phyloP scores from a whole-genome alignment of 2,329 filamentous ascomycete genomes.

The Colletotrichum paranaense region DNA sequence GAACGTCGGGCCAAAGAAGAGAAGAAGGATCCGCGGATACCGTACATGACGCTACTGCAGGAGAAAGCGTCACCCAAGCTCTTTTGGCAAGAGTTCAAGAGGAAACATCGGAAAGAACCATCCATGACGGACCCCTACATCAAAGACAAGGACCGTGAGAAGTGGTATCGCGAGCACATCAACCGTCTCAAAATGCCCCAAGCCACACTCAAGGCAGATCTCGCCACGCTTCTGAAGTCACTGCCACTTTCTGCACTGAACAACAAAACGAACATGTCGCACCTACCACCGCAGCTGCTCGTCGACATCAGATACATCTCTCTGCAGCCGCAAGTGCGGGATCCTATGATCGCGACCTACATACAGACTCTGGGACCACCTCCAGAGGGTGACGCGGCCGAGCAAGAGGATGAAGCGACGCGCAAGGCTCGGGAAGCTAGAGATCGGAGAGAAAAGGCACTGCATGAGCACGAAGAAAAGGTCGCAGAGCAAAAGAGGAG shows the following conservation, averaged over 20 bases:
- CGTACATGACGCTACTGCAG: slow-evolving; percentile 85
- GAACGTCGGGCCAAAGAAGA: slow-evolving; percentile 79
- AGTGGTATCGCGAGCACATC: slow-evolving; percentile 81
- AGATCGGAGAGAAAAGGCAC: slow-evolving; percentile 72
- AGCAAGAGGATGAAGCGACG: slow-evolving; percentile 62
- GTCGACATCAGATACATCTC: slow-evolving; percentile 78
- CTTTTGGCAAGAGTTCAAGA: slow-evolving; percentile 96
- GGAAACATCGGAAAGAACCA: slow-evolving; percentile 86
- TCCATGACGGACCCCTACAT: slow-evolving; percentile 81
- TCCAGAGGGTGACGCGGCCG: slow-evolving; percentile 51
- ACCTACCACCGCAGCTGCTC: slow-evolving; percentile 71
- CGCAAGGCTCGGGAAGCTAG: slow-evolving; percentile 62
- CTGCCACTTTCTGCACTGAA: slow-evolving; percentile 71
- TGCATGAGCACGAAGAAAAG: slow-evolving; percentile 64
- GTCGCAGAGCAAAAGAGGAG: slow-evolving; percentile 73
- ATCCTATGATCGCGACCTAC: slow-evolving; percentile 74
- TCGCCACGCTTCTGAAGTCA: slow-evolving; percentile 72
- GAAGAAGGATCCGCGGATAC: slow-evolving; percentile 84
- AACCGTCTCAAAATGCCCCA: slow-evolving; percentile 73
- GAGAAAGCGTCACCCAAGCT: slow-evolving; percentile 88
- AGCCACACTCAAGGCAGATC: slow-evolving; percentile 75
- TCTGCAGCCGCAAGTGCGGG: slow-evolving; percentile 69
- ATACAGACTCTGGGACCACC: slow-evolving; percentile 72
- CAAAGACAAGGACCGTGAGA: slow-evolving; percentile 82
- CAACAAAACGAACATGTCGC: slow-evolving; percentile 63